A percentile compares a stretch with the other conserved stretches of the same genome.
These are phyloP conservation scores for Carallia brachiata DNA, from an alignment of 345 rosid species.

Conservation along the genomic window DNA sequence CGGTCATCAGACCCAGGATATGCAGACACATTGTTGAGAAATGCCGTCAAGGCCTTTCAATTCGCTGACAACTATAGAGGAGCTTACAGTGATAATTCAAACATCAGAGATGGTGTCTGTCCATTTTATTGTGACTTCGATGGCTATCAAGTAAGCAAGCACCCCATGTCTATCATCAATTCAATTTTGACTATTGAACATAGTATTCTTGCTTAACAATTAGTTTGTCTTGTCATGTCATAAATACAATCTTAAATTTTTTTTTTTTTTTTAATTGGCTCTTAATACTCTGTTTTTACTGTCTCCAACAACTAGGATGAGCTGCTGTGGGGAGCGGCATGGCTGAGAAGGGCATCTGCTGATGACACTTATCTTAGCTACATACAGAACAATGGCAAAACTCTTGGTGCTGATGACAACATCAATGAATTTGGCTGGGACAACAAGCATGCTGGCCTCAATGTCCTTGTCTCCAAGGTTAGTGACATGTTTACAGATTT, in stretches of 20 bases:
- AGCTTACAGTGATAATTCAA: conserved; percentile 81
- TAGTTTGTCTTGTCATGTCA: background rate
- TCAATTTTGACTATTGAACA: background rate
- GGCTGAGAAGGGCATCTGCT: conserved; percentile 79
- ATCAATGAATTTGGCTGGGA: conserved; percentile 98
- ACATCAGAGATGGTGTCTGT: conserved; percentile 68
- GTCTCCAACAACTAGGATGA: conserved; percentile 55
- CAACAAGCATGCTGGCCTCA: conserved; percentile 93
- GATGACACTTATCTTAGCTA: conserved; percentile 61
- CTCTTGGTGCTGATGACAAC: conserved; percentile 88
- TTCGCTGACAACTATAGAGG: conserved; percentile 81
- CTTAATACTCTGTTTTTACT: background rate
- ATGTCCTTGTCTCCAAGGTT: conserved; percentile 86
- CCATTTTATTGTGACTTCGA: conserved; percentile 95
- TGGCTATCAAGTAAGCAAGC: conserved; percentile 65
- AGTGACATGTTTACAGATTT: background rate
- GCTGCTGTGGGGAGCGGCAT: conserved; percentile 97
- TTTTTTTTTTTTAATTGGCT: background rate
- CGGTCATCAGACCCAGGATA: conserved; percentile 75
- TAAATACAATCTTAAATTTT: background rate
- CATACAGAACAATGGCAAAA: conserved; percentile 70
- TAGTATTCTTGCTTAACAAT: no score
- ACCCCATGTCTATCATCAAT: background rate
- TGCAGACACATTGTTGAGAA: conserved; percentile 64
- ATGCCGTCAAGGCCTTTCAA: conserved; percentile 55